Percentiles rank a stretch among this genome's conserved stretches.
These are phyloP conservation scores for Boletus pseudo-olivaceus DNA, from an alignment of 768 basidiomycete genomes.

Conservation along the genomic window DNA sequence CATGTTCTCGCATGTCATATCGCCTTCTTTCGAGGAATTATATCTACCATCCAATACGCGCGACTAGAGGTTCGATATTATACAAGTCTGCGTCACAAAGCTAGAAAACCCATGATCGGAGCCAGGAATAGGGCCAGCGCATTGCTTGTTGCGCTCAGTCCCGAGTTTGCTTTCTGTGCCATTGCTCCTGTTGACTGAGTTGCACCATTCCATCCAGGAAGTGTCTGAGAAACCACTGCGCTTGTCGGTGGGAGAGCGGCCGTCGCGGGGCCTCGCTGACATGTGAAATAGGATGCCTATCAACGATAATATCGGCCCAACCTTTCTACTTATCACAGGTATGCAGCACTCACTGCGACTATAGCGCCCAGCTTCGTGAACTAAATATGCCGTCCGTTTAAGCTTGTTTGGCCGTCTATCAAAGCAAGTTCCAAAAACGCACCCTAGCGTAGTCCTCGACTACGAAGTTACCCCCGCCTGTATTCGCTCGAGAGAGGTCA, in stretches of 20 bases:
- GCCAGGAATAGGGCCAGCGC: slow-evolving; percentile 23
- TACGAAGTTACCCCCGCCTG: slow-evolving; percentile 53
- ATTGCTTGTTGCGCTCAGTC: slow-evolving; percentile 17
- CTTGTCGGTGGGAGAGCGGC: slow-evolving; percentile 53
- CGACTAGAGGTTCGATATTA: not conserved
- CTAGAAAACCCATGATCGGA: slow-evolving; percentile 27
- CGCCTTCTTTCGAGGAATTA: slow-evolving; percentile 16
- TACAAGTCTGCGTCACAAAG: slow-evolving; percentile 15
- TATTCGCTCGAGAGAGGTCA: slow-evolving; percentile 47
- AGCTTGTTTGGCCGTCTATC: not conserved
- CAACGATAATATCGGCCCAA: slow-evolving; percentile 3
- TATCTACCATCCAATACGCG: slow-evolving; percentile 6
- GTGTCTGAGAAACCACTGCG: slow-evolving; percentile 63
- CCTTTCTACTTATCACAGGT: not conserved
- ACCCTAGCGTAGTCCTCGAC: slow-evolving; percentile 57
- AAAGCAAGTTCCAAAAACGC: slow-evolving; percentile 9
- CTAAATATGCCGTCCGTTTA: slow-evolving; percentile 26
- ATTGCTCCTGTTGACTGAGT: slow-evolving; percentile 10
- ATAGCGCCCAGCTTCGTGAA: slow-evolving; percentile 53
- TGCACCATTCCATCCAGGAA: slow-evolving; percentile 30
- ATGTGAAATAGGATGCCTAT: slow-evolving; percentile 69
- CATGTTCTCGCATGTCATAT: slow-evolving; percentile 8
- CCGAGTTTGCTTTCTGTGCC: slow-evolving; percentile 24
- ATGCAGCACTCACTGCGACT: slow-evolving; percentile 48
- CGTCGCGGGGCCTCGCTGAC: slow-evolving; percentile 64